These are phyloP conservation scores for Solanum dulcamara DNA, from an alignment of 257 asterid genomes.

Conservation along the genomic window DNA sequence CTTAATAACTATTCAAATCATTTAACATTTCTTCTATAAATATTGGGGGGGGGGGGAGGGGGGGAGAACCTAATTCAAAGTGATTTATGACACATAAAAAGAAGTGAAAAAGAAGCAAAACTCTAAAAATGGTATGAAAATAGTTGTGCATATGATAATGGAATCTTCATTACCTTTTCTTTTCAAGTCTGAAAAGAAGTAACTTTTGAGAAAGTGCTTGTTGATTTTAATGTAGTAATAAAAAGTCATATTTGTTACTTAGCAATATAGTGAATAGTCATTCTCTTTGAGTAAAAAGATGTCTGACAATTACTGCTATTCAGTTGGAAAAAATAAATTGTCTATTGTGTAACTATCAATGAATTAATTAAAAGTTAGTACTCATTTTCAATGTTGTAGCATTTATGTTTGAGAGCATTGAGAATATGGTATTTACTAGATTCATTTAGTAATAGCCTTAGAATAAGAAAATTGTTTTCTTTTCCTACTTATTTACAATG, in stretches of 20 bases:
- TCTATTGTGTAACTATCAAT: neutral
- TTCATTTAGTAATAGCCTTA: too few relatives aligned
- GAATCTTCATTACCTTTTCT: constrained; percentile 3
- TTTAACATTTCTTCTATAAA: neutral
- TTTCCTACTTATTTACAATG: neutral
- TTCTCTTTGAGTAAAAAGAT: neutral
- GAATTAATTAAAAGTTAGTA: neutral
- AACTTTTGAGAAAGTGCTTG: neutral
- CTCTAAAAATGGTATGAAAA: neutral
- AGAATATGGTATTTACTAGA: too few relatives aligned
- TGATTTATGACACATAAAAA: constrained; percentile 3
- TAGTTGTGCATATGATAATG: neutral
- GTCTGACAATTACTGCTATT: neutral
- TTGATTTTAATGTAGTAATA: neutral
- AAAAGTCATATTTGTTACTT: neutral
- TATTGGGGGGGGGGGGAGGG: neutral
- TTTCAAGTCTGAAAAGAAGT: neutral
- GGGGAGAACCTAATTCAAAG: constrained; percentile 11
- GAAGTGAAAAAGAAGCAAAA: constrained; percentile 18
- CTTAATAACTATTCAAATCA: neutral
- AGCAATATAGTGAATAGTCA: neutral
- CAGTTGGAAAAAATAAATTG: neutral
- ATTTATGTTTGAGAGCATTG: neutral
- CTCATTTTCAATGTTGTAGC: neutral
- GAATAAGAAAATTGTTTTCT: too few relatives aligned